Conservation (phyloP, 78 protist genomes). For the Dictyostelium discoideum region DNA sequence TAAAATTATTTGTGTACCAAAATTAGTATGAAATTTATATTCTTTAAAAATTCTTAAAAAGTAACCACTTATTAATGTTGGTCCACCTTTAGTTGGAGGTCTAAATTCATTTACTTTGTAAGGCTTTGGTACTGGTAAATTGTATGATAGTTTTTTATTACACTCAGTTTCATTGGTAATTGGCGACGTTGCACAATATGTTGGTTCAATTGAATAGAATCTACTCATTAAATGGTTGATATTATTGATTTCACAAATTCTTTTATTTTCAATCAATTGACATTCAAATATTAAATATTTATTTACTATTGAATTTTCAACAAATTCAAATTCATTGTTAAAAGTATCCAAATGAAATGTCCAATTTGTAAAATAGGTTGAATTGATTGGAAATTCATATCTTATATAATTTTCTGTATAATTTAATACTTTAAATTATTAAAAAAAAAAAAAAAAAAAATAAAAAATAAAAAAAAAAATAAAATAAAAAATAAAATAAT, state of each 20-base stretch:
- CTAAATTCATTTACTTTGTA: background rate
- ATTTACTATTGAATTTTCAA: background rate
- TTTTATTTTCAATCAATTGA: background rate
- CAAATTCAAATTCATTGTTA: background rate
- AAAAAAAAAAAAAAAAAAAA: too few relatives aligned
- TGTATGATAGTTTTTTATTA: background rate
- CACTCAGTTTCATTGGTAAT: background rate
- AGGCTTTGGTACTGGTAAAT: background rate
- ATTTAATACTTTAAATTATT: background rate
- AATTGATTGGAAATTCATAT: background rate
- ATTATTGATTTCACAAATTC: background rate
- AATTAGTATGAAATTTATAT: background rate
- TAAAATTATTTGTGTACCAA: background rate
- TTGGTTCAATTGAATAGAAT: background rate
- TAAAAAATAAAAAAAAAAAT: too few relatives aligned
- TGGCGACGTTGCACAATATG: background rate
- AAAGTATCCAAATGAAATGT: background rate
- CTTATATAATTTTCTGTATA: background rate
- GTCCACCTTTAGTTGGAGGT: background rate
- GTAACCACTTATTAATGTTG: background rate
- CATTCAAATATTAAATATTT: background rate
- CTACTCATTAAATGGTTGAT: background rate
- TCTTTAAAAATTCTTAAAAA: background rate
- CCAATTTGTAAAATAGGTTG: background rate
- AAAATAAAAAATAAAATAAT: too few relatives aligned